These are phyloP conservation scores for Zygosaccharomyces sapae DNA, from an alignment of 1,139 yeast species.

Conservation along the genomic window DNA sequence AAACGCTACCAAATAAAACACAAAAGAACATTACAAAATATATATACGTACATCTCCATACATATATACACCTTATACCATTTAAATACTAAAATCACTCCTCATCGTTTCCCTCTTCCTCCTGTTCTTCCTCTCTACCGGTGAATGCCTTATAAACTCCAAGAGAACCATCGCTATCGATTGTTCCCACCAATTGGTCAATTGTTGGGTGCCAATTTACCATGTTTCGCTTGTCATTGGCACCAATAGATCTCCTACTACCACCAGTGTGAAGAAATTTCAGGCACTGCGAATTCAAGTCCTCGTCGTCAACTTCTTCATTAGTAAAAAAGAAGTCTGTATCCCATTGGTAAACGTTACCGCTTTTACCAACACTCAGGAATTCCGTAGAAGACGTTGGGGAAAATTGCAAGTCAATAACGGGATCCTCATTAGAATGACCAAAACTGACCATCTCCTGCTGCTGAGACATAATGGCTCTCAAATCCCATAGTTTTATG, in stretches of 20 bases:
- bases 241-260: constrained; percentile 24
- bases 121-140: constrained; percentile 25
- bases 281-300: constrained; percentile 30
- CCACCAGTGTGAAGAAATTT: constrained; percentile 36
- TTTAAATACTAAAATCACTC: background rate
- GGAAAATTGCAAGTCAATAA: constrained; percentile 32
- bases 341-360: constrained; percentile 37
- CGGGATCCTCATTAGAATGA: constrained; percentile 34
- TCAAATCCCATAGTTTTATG: constrained; percentile 36
- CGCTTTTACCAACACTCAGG: constrained; percentile 33
- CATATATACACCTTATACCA: background rate
- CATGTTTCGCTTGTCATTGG: constrained; percentile 22
- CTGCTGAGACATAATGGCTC: constrained; percentile 32
- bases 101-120: constrained; percentile 3
- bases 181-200: constrained; percentile 27
- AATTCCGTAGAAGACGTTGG: constrained; percentile 31
- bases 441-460: constrained; percentile 28
- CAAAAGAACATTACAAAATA: background rate
- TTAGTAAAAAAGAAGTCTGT: constrained; percentile 27
- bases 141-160: constrained; percentile 33
- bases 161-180: constrained; percentile 32
- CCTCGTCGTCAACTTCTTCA: constrained; percentile 27
- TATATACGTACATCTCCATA: background rate
- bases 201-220: constrained; percentile 30
- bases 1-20: background rate